Evolutionary conservation across 768 basidiomycete species (phyloP), one percentile per base, ranked within the genome.

Genomic region (Panaeolus cyanescens): DNA sequence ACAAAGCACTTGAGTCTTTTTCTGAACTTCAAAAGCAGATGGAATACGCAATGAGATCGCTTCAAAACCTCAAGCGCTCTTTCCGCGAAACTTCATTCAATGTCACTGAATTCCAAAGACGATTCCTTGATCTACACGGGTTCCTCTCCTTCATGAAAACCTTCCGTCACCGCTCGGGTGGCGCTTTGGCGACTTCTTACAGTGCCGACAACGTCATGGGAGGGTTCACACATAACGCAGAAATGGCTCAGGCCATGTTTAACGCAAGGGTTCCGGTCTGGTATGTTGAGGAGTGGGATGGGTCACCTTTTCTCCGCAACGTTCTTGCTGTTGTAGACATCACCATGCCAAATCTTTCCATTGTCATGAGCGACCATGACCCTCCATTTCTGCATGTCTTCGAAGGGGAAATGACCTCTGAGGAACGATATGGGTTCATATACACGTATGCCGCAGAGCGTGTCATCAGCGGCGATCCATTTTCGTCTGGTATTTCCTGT

Each of bases 201-300:
- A 28, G n/a, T 1, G 56, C 55, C 20, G 31, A 15, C 5, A 17
- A 5, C 37, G 42, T 56, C 7, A 33, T 71, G 4, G 68, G 69
- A 3, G 54, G 17, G 1, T 67, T 67, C 50, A 69, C 68, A 12
- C 32, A 5, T 5, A 32, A 65, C 13, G 30, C 62, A 0, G 5
- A 17, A 2, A 32, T 65, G 6, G 65, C 59, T 0, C 64, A 67
- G 39, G 56, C 62, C 3, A 56, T 68, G 4, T 17, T 22, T 12
- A 25, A 39, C 0, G 67, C 68, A 15, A 64, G 70, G 0, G 20
- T 70, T 0, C 69, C 68, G 1, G 64, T 70, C 12, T 72, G 68
- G 69, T 61, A 59, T 13, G 53, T 70, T 7, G 39, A 56, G 36
- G 22, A 39, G 31, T 61, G 53, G 22, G 28, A 33, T 22, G 45